Base-by-base conservation (phyloP, 768 basidiomycete species). In the Chalciporus pseudorubinellus region DNA sequence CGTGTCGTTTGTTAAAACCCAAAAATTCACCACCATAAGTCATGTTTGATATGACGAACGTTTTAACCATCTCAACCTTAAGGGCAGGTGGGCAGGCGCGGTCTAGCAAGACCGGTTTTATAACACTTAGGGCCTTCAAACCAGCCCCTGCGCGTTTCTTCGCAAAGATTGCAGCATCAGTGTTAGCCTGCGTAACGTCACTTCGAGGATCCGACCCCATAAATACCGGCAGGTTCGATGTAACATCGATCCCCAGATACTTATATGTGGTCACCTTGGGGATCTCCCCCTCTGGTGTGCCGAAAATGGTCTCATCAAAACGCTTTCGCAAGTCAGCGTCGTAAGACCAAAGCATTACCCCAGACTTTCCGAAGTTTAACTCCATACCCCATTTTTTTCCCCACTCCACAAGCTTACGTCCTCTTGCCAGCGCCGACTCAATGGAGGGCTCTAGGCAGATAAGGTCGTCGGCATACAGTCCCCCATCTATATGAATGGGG, bases 171-270 rank as follows among this genome's bases (percentile, higher is more conserved):
- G n/a, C n/a, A n/a, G n/a, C n/a, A n/a, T n/a, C n/a, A n/a, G n/a
- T n/a, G n/a, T n/a, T n/a, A n/a, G n/a, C n/a, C n/a, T n/a, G n/a
- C n/a, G n/a, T n/a, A n/a, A n/a, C n/a, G n/a, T n/a, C n/a, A n/a
- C n/a, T n/a, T n/a, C n/a, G n/a, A 20, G 11, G 3, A 13, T 33
- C 31, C 3, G 20, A 4, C 2, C 20, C 6, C 39, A 33, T 22
- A 4, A 22, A 40, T 3, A 5, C 1, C 3, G 39, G 39, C 11
- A 40, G 13, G 10, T 20, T 14, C 12, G 3, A 11, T 5, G 10
- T 9, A 9, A 40, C 22, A 12, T 40, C 39, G 7, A 70, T 68
- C 57, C 72, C 71, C 56, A 72, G 63, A 64, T 72, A 72, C 62
- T 68, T 71, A 46, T 68, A 72, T 48, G 61, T 55, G 53, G 59